phyloP scores from a whole-genome alignment of 345 rosid species.

The Pistacia vera region DNA sequence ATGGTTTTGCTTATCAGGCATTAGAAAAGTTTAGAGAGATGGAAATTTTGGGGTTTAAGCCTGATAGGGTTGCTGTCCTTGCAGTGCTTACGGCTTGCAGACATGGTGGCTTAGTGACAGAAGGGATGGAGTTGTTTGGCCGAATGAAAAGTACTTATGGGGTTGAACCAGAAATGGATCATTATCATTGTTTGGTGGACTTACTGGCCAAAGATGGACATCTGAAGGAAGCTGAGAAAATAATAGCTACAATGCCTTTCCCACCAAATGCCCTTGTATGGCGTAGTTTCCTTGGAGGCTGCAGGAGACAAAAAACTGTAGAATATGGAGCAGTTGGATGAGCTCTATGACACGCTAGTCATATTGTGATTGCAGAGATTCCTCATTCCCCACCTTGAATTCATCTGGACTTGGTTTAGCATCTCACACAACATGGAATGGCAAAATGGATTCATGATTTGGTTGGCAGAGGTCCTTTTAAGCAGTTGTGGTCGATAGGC shows the following conservation, averaged over 20 bases:
- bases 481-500: not conserved
- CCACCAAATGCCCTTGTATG: conserved; percentile 65
- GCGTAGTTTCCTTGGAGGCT: conserved; percentile 80
- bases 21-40: conserved; percentile 60
- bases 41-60: conserved; percentile 55
- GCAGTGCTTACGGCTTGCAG: conserved; percentile 76
- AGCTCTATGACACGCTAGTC: not conserved
- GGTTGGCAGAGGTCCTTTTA: not conserved
- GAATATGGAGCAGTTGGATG: conserved; percentile 15
- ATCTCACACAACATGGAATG: not conserved
- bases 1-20: conserved; percentile 63
- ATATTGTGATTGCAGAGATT: not conserved
- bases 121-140: conserved; percentile 71
- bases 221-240: conserved; percentile 64
- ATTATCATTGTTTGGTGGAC: conserved; percentile 72
- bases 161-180: conserved; percentile 70
- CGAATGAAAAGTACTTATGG: conserved; percentile 54
- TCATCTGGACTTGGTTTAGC: not conserved
- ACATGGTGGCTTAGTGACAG: conserved; percentile 68
- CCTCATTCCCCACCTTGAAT: not conserved
- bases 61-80: conserved; percentile 68
- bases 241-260: conserved; percentile 69
- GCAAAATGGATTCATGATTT: conserved; percentile 2
- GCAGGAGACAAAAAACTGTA: conserved; percentile 38
- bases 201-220: conserved; percentile 65